Conservation (phyloP, 225 moss, liverwort and hornwort species). For the Ulota crispa region DNA sequence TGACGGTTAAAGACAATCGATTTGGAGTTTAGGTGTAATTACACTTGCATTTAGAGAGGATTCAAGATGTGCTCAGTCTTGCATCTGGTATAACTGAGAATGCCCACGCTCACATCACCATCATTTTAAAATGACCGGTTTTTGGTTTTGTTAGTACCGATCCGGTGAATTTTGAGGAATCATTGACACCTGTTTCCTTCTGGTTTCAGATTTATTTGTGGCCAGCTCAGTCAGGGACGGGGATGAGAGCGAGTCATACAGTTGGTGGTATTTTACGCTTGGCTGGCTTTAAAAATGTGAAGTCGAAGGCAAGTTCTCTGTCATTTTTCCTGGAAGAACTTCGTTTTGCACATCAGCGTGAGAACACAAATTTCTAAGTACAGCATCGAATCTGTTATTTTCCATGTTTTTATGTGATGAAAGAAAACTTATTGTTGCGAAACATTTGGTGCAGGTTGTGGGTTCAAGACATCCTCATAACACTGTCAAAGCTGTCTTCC, state of each 20-base stretch:
- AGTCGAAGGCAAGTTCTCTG: constrained; percentile 67
- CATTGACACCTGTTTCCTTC: background rate
- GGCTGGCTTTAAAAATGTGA: constrained; percentile 89
- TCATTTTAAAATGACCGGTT: background rate
- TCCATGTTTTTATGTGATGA: background rate
- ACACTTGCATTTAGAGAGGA: background rate
- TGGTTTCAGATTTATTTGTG: constrained; percentile 77
- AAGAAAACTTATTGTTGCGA: background rate
- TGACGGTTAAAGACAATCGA: background rate
- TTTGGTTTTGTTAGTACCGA: background rate
- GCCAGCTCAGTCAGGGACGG: constrained; percentile 84
- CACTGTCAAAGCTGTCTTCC: constrained; percentile 93
- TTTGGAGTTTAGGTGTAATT: background rate
- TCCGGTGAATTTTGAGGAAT: background rate
- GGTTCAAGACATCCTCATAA: constrained; percentile 95
- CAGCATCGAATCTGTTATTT: background rate
- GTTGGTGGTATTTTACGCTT: constrained; percentile 90
- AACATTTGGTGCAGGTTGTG: constrained; percentile 54
- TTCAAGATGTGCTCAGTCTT: background rate
- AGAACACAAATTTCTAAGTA: background rate
- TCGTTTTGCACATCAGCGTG: background rate
- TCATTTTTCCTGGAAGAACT: background rate
- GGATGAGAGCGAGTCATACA: constrained; percentile 92
- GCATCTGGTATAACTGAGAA: background rate
- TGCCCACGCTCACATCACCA: background rate